These are phyloP conservation scores for Termitomyces sp. DNA, from an alignment of 768 basidiomycete genomes.

Conservation along the genomic window DNA sequence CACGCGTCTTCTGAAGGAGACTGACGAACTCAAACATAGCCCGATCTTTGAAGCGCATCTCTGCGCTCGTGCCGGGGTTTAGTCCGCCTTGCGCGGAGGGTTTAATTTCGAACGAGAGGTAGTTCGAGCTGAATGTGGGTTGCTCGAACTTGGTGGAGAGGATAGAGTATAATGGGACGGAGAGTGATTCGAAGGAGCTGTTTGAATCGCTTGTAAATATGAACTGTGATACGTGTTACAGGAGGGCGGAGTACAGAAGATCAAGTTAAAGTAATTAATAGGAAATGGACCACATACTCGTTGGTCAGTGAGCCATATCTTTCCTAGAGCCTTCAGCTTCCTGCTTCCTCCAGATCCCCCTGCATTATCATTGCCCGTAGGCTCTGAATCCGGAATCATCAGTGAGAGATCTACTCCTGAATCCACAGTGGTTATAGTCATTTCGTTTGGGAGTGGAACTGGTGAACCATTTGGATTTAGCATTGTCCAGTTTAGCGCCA, in stretches of 20 bases:
- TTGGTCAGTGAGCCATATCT: constrained; percentile 66
- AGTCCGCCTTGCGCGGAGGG: constrained; percentile 69
- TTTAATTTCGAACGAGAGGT: constrained; percentile 60
- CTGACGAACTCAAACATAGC: constrained; percentile 74
- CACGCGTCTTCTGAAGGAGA: constrained; percentile 73
- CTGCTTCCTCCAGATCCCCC: constrained; percentile 54
- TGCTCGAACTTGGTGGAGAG: constrained; percentile 73
- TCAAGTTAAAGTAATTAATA: constrained; percentile 3
- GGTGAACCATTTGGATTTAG: constrained; percentile 55
- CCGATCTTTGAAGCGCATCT: constrained; percentile 65
- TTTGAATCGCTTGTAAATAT: constrained; percentile 48
- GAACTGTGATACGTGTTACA: constrained; percentile 41
- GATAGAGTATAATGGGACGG: constrained; percentile 62
- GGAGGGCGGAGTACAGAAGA: background rate
- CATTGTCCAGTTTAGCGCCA: constrained; percentile 83
- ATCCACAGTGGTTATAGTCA: constrained; percentile 52
- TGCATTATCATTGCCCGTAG: constrained; percentile 34
- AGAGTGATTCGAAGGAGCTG: constrained; percentile 42
- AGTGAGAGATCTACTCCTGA: constrained; percentile 58
- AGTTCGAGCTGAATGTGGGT: constrained; percentile 70
- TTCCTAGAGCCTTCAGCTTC: constrained; percentile 59
- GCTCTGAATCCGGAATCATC: constrained; percentile 51
- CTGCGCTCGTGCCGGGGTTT: constrained; percentile 57
- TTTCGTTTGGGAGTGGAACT: constrained; percentile 63
- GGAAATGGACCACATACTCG: constrained; percentile 45